Base-by-base conservation (phyloP, 2,329 filamentous ascomycete species). In the Aspergillus sp. region DNA sequence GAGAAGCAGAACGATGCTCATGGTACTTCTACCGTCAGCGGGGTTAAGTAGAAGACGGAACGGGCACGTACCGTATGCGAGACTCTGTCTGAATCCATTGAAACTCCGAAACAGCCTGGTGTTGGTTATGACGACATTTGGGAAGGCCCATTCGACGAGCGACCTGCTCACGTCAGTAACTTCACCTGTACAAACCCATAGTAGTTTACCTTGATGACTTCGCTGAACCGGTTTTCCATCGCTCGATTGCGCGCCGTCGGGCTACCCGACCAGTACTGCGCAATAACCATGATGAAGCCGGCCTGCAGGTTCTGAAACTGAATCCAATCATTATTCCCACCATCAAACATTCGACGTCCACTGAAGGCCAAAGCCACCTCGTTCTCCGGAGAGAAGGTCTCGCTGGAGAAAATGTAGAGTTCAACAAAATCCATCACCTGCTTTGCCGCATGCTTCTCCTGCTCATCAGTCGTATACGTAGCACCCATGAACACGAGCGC, bases 1-100 rank as follows among this genome's bases (percentile, higher is more conserved):
- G 9, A 81, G 67, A 3, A 79, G 69, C 0, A 72, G 73, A n/a
- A 81, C 73, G 4, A 76, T 70, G 43, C 68, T 73, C 39, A 80
- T 75, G 3, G 76, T 75, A 15, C 78, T 80, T 30, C 3, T 17
- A 5, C 9, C 10, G 15, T 69, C 48, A 70, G 66, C 23, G 15
- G 8, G 9, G 17, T 12, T 5, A 21, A 15, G 8, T 8, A 39
- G 47, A 12, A 2, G 6, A 8, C 3, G 17, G 1, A 3, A 19
- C 21, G 8, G 39, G 9, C 8, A 1, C 69, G 28, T 67, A 80
- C 77, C 79, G 71, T 58, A 81, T 79, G 39, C 74, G 74, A 59
- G 72, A 76, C 62, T 81, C 79, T 58, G 73, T 79, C 58, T 78
- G 74, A 39, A 81, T 77, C 79, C 79, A 81, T 12, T 74, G 60